A percentile compares a stretch with the other conserved stretches of the same genome.
These are phyloP conservation scores for Sicyos edulis DNA, from an alignment of 306 rosid genomes.

Conservation along the genomic window DNA sequence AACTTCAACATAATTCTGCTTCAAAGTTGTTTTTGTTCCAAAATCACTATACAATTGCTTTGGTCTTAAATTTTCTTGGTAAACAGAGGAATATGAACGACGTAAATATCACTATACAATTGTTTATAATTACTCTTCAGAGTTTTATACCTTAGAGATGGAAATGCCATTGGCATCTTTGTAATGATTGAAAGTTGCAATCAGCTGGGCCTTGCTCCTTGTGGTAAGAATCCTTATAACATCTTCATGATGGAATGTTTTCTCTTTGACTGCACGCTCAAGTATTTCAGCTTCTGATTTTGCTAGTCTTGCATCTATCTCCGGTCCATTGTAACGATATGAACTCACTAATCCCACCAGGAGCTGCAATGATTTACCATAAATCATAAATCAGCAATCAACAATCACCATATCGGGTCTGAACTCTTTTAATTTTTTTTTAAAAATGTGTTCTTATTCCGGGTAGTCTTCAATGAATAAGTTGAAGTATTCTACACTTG, in stretches of 20 bases:
- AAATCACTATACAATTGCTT: not conserved
- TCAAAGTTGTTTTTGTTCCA: not conserved
- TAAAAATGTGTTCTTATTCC: not conserved
- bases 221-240: slow-evolving; percentile 57
- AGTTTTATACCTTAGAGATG: slow-evolving; percentile 48
- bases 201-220: slow-evolving; percentile 67
- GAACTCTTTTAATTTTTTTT: not conserved
- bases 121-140: not conserved
- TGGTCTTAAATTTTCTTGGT: not conserved
- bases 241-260: slow-evolving; percentile 49
- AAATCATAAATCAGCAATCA: not conserved
- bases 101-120: not conserved
- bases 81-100: not conserved
- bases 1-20: not conserved
- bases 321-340: slow-evolving; percentile 30
- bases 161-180: slow-evolving; percentile 58
- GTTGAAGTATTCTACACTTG: too few relatives aligned
- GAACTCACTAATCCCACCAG: slow-evolving; percentile 39
- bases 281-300: slow-evolving; percentile 58
- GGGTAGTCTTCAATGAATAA: not conserved
- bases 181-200: slow-evolving; percentile 64
- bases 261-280: slow-evolving; percentile 62
- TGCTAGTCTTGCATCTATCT: slow-evolving; percentile 29
- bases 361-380: slow-evolving; percentile 17
- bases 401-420: not conserved